Evolutionary conservation across 129 eudicot genomes (phyloP), one percentile per base, ranked within the genome.

Genomic region (Flaveria brownii): DNA sequence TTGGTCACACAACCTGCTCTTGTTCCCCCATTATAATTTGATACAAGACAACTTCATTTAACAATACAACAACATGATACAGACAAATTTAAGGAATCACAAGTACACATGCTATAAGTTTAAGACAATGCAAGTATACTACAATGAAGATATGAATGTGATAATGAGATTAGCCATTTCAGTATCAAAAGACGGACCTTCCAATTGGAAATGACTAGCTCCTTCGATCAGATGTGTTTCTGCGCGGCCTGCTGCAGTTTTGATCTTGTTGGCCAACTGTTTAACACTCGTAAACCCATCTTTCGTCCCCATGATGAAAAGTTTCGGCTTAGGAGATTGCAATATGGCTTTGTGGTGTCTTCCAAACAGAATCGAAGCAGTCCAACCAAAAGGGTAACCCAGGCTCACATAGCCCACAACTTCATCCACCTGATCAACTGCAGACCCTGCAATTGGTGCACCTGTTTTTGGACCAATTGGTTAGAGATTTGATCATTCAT

Each of bases 281-380:
- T 88, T 90, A 16, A 93, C 98, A 42, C 98, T 93, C 3, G 98
- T 93, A 75, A 93, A 93, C 16, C 98, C 98, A 50, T 93, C 98
- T 36, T 74, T 85, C 5, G 98, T 93, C 33, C 98, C 98, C 98
- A 93, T 93, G 4, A 93, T 84, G 28, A 93, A 93, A 8, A 93
- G 96, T 60, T 93, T 93, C 1, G 97, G 93, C 54, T 91, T 88
- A 17, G 88, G 80, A 15, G 97, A 86, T 64, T 88, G 88, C 56
- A 91, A 65, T 73, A 91, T 84, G 41, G 89, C 85, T 73, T 88
- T 91, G 46, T 91, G 90, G 72, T 91, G 97, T 82, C 93, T 81
- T 46, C 97, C 96, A 42, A 90, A 90, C 14, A 90, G 90, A 73
- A 90, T 90, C 0, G 96, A 90, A 51, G 98, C 92, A 2, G 86